Conservation (phyloP, 805 yeast species). For the Spathaspora hagerdaliae region DNA sequence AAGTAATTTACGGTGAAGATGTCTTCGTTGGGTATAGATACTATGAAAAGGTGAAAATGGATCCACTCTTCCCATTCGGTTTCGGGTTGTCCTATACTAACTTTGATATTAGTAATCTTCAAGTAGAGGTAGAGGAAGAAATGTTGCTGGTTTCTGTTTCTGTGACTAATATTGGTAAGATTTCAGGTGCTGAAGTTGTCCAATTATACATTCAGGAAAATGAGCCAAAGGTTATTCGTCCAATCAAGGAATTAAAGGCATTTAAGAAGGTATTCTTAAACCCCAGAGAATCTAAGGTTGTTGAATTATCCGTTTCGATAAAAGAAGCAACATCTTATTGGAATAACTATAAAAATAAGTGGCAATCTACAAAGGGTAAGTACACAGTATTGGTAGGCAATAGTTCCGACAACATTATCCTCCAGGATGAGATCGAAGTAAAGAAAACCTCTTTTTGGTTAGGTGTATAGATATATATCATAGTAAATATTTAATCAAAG, state of each 20-base stretch:
- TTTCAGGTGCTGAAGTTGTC: slow-evolving; percentile 51
- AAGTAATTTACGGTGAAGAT: slow-evolving; percentile 51
- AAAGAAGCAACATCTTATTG: slow-evolving; percentile 54
- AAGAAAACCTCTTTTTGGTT: slow-evolving; percentile 7
- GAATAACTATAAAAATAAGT: slow-evolving; percentile 44
- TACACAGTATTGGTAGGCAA: slow-evolving; percentile 49
- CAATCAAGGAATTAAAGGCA: slow-evolving; percentile 60
- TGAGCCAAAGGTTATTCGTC: slow-evolving; percentile 41
- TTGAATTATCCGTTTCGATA: slow-evolving; percentile 33
- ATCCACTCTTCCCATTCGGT: slow-evolving; percentile 59
- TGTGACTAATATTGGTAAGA: slow-evolving; percentile 46
- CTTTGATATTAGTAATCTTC: slow-evolving; percentile 39
- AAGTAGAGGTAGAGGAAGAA: slow-evolving; percentile 24
- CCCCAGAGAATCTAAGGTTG: slow-evolving; percentile 40
- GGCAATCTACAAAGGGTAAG: slow-evolving; percentile 49
- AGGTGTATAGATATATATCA: slow-evolving; percentile 5
- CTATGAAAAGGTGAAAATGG: slow-evolving; percentile 49
- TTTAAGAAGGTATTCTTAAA: slow-evolving; percentile 47
- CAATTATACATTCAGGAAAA: slow-evolving; percentile 48
- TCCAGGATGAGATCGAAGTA: slow-evolving; percentile 13
- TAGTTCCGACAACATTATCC: slow-evolving; percentile 25
- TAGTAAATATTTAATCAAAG: slow-evolving; percentile 30
- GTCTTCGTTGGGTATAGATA: slow-evolving; percentile 60
- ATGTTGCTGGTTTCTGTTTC: slow-evolving; percentile 28
- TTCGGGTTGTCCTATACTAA: slow-evolving; percentile 57